Conservation (phyloP, 768 basidiomycete genomes). For the Mycena galopus region DNA sequence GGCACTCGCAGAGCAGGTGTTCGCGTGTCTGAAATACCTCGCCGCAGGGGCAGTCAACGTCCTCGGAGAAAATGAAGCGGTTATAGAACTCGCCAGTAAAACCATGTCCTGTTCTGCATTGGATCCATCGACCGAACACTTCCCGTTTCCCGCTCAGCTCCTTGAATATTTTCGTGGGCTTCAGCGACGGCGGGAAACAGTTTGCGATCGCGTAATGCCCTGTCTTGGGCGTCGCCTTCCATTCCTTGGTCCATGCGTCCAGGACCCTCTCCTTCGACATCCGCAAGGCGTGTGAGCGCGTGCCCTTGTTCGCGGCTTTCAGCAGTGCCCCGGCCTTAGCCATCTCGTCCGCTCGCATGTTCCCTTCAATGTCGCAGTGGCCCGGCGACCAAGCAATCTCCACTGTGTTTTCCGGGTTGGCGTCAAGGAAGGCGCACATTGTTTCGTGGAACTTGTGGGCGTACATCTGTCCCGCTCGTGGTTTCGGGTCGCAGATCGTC, state of each 20-base stretch:
- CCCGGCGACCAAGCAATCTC: neutral
- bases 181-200: slow-evolving; percentile 2
- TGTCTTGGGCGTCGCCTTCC: neutral
- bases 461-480: neutral
- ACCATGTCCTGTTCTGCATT: neutral
- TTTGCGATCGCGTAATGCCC: neutral
- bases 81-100: neutral
- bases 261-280: neutral
- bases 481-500: neutral
- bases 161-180: neutral
- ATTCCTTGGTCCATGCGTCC: neutral
- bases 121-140: neutral
- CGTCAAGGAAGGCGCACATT: neutral
- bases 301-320: neutral
- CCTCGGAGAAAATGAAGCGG: neutral
- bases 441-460: neutral
- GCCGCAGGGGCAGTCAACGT: neutral
- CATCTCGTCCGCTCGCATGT: neutral
- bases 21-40: neutral
- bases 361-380: neutral
- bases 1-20: no score
- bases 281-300: neutral
- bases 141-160: neutral
- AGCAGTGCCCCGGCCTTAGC: neutral
- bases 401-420: neutral